Conservation (phyloP, 805 yeast genomes). For the Saitoella complicata region DNA sequence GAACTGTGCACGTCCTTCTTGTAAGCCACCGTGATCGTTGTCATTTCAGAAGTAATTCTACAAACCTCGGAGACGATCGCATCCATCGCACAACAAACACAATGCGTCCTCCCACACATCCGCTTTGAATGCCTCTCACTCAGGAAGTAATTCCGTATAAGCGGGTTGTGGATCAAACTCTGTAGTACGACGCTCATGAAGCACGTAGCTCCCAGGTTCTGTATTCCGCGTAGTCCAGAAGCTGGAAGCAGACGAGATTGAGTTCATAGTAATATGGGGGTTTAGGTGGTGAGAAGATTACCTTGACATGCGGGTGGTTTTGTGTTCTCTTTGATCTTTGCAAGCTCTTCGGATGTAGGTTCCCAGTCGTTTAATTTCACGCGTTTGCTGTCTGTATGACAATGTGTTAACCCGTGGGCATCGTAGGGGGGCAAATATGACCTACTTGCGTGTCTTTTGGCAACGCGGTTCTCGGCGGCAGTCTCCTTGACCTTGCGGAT, state of each 20-base stretch:
- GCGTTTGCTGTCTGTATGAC: no score
- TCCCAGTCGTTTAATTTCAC: no score
- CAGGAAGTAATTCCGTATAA: slow-evolving; percentile 61
- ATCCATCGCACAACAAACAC: slow-evolving; percentile 78
- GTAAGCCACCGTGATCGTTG: neutral
- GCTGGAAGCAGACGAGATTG: slow-evolving; percentile 37
- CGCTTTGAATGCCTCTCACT: slow-evolving; percentile 55
- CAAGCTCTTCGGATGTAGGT: slow-evolving; percentile 6
- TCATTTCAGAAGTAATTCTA: neutral
- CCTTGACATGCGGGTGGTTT: slow-evolving; percentile 9
- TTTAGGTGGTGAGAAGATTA: neutral
- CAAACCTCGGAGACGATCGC: slow-evolving; percentile 43
- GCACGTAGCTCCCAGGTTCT: slow-evolving; percentile 94
- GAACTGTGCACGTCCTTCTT: neutral
- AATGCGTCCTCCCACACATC: slow-evolving; percentile 24
- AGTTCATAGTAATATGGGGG: neutral
- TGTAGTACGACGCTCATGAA: slow-evolving; percentile 91
- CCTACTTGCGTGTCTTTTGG: neutral
- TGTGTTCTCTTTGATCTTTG: slow-evolving; percentile 7
- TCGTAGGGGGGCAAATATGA: no score
- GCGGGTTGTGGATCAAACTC: slow-evolving; percentile 77
- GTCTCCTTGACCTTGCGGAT: slow-evolving; percentile 22
- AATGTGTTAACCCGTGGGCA: no score
- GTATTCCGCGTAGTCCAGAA: slow-evolving; percentile 74
- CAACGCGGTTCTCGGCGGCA: neutral